phyloP scores from a whole-genome alignment of 495 filamentous ascomycete species.

The Rhypophila decipiens region DNA sequence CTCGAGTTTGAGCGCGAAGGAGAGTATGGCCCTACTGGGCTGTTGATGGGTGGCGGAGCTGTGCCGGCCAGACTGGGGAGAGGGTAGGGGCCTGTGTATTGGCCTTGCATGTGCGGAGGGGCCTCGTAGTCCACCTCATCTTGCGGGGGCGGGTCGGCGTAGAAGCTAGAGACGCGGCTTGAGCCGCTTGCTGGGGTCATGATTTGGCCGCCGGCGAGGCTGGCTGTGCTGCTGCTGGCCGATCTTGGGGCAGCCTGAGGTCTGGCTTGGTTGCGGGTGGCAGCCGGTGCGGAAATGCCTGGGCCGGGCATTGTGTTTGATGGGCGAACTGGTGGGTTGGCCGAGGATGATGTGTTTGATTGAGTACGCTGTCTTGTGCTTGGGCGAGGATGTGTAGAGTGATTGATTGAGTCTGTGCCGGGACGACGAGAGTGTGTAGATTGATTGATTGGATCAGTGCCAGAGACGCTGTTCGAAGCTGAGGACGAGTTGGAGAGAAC shows the following conservation, averaged over 20 bases:
- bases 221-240: conserved; percentile 48
- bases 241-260: neutral
- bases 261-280: conserved; percentile 38
- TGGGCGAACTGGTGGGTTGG: conserved; percentile 23
- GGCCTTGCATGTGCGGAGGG: too few relatives aligned
- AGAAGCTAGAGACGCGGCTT: conserved; percentile 26
- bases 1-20: conserved; percentile 40
- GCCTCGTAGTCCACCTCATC: too few relatives aligned
- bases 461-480: conserved; percentile 44
- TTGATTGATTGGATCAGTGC: conserved; percentile 30
- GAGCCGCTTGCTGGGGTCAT: conserved; percentile 28
- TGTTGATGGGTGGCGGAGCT: conserved; percentile 19
- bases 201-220: conserved; percentile 39
- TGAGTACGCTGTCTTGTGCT: too few relatives aligned
- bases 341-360: too few relatives aligned
- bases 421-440: too few relatives aligned
- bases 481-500: conserved; percentile 77
- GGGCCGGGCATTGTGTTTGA: conserved; percentile 27
- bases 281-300: conserved; percentile 33
- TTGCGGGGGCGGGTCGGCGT: too few relatives aligned
- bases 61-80: conserved; percentile 25
- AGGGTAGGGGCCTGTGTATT: too few relatives aligned
- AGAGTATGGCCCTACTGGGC: too few relatives aligned
- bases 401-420: too few relatives aligned
- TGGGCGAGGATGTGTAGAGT: too few relatives aligned